Base-by-base conservation (phyloP, 495 filamentous ascomycete species). In the Xylaria longipes region DNA sequence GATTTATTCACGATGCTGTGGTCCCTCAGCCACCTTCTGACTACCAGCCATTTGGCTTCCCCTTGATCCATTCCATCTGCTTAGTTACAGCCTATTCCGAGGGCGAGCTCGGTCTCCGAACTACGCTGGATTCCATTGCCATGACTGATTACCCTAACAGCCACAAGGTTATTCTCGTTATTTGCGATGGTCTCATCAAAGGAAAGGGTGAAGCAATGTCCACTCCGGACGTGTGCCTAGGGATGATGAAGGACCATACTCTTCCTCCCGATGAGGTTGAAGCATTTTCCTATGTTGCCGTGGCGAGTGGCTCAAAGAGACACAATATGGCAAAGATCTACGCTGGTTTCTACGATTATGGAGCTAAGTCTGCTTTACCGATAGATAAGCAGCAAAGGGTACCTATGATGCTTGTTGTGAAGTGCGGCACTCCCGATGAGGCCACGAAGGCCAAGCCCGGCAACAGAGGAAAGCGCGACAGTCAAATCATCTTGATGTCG, bases 261-360 rank as follows among this genome's bases (percentile, higher is more conserved):
- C 84, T 95, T 37, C 86, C 88, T 20, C 91, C 90, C 5, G 87
- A 93, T 11, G 92, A 97, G 50, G 95, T 98, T 2, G 86, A 91
- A 69, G 87, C 93, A 0, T 98, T 94, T 83, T 97, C 94, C 2
- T 99, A 98, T 75, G 96, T 99, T 22, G 97, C 97, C 3, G 97
- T 99, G 5, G 94, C 97, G 20, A 94, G 92, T 74, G 97, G 96
- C 33, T 94, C 95, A 41, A 99, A 98, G 85, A 89, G 97, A 67
- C 97, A 98, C 87, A 98, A 98, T 81, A 98, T 98, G 97, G 94
- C 97, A 73, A 97, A 98, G 86, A 89, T 99, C 61, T 98, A 98
- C 79, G 91, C 95, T 60, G 96, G 96, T 54, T 98, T 98, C 84
- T 99, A 99, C 80, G 93, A 97, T 82, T 99, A 98, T 75, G 97